Conservation (phyloP, 305 asterid genomes). For the Fraxinus sp. region DNA sequence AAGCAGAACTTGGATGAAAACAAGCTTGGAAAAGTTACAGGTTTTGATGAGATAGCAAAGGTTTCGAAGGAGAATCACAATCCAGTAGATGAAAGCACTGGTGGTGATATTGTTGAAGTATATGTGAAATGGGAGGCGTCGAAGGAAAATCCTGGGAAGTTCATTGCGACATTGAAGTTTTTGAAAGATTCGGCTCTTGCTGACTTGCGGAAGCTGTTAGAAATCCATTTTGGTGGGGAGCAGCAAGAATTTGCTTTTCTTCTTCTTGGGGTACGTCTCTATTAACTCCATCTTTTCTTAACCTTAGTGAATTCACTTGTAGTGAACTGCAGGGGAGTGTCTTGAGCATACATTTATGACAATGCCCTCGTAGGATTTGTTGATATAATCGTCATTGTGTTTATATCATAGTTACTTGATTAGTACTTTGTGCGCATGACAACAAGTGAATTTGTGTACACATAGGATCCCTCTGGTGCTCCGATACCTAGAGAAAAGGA, state of each 20-base stretch:
- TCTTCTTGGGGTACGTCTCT: conserved; percentile 55
- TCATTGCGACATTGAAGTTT: conserved; percentile 57
- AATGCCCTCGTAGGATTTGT: background rate
- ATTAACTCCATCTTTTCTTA: background rate
- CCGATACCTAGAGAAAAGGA: conserved; percentile 71
- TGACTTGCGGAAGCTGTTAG: conserved; percentile 75
- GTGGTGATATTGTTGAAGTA: conserved; percentile 29
- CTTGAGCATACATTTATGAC: background rate
- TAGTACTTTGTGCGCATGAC: conserved; percentile 7
- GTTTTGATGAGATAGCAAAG: conserved; percentile 22
- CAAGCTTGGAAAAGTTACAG: conserved; percentile 6
- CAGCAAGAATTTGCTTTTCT: conserved; percentile 66
- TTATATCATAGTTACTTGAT: background rate
- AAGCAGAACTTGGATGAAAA: conserved; percentile 26
- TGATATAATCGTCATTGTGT: background rate
- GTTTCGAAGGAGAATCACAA: conserved; percentile 44
- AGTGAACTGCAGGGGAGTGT: background rate
- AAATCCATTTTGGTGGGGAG: conserved; percentile 59
- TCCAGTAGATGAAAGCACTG: conserved; percentile 28
- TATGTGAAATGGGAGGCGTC: conserved; percentile 84
- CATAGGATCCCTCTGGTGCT: conserved; percentile 52
- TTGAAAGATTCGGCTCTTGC: conserved; percentile 66
- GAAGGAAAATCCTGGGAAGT: conserved; percentile 68
- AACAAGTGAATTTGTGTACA: background rate
- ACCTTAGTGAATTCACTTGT: background rate